Percentiles rank a stretch among this genome's conserved stretches.
Evolutionary conservation across 768 basidiomycete genomes (phyloP).

Genomic region (Punctularia strigosozonata): DNA sequence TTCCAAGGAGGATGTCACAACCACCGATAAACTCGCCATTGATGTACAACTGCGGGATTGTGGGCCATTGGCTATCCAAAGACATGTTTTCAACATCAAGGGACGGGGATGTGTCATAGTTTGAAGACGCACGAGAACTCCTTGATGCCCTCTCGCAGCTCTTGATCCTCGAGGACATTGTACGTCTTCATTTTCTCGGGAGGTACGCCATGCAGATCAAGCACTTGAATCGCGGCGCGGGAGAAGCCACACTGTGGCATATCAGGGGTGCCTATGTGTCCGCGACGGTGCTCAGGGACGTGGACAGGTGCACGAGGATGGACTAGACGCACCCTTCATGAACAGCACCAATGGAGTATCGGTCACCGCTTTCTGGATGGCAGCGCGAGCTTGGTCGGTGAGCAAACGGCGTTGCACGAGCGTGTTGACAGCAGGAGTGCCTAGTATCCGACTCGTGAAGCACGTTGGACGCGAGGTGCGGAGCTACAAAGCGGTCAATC

Average conservation of each 20-base stretch:
- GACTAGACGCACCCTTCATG: slow-evolving; percentile 60
- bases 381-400: slow-evolving; percentile 45
- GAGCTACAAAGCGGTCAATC: too few relatives aligned
- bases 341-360: slow-evolving; percentile 82
- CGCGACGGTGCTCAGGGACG: not conserved
- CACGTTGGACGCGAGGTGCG: too few relatives aligned
- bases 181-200: slow-evolving; percentile 77
- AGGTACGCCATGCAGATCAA: slow-evolving; percentile 76
- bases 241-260: slow-evolving; percentile 93
- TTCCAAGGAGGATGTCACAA: slow-evolving; percentile 87
- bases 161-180: slow-evolving; percentile 79
- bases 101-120: slow-evolving; percentile 3
- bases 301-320: not conserved
- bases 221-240: slow-evolving; percentile 82
- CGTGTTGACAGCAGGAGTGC: too few relatives aligned
- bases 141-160: slow-evolving; percentile 81
- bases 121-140: slow-evolving; percentile 77
- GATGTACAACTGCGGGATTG: slow-evolving; percentile 90
- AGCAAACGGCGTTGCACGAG: slow-evolving; percentile 46
- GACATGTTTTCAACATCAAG: not conserved
- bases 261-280: slow-evolving; percentile 45
- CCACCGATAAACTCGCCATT: slow-evolving; percentile 95
- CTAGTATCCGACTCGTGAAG: too few relatives aligned
- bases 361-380: slow-evolving; percentile 65
- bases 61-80: slow-evolving; percentile 84